Evolutionary conservation across 2,329 filamentous ascomycete species (phyloP), one percentile per base, ranked within the genome.

Genomic region (Fusarium sp.): DNA sequence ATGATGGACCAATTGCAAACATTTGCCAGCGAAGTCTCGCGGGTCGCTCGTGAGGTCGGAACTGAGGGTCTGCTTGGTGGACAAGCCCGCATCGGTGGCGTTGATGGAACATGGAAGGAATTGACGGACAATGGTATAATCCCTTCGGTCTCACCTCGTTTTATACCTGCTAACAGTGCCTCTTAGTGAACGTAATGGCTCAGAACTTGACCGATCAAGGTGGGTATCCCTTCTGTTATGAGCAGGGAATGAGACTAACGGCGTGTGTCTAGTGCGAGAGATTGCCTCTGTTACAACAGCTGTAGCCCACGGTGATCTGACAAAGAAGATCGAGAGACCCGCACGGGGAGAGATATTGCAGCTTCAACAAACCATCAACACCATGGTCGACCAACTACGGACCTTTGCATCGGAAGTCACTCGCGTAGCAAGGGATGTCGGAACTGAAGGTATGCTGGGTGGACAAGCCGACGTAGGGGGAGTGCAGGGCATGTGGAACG

Each of bases 1-100:
- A 98, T 98, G 96, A 97, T 98, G 91, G 96, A 98, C 81, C 96
- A 98, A 84, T 89, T 98, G 69, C 95, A 98, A 82, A 94, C 97
- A 70, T 98, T 98, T 83, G 96, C 96, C 75, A 97, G 94, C 83
- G 95, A 98, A 85, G 96, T 98, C 80, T 98, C 96, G 37, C 93
- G 95, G 76, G 92, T 98, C 77, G 96, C 96, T 63, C 94, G 95
- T 82, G 96, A 98, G 84, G 96, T 98, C 86, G 96, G 96, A 77
- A 98, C 96, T 14, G 95, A 98, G 83, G 96, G 96, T 80, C 93
- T 97, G 73, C 91, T 98, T 48, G 96, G 96, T 79, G 96, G 96
- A 50, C 96, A 98, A 83, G 96, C 96, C 68, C 93, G 95, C 82
- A 96, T 98, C 72, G 93, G 95, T 75, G 96, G 95, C 66, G 96